Evolutionary conservation across 2,329 filamentous ascomycete species (phyloP), one percentile per base, ranked within the genome.

Genomic region (Chrysosporium queenslandicum): DNA sequence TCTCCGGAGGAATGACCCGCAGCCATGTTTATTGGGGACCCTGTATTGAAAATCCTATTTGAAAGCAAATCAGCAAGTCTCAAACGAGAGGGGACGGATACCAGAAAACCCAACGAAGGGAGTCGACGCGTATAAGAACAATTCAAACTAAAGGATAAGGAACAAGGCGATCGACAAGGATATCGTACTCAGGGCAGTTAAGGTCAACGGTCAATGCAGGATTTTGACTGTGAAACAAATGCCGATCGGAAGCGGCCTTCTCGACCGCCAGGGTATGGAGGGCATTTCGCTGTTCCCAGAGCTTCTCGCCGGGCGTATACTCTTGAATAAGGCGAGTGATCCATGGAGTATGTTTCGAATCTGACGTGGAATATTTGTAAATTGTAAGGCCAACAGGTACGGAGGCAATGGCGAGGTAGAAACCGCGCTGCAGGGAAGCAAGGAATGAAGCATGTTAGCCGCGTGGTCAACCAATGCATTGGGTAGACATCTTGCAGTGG

Each of bases 101-200:
- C 64, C 59, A 52, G 8, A 46, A 43, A 36, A 16, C n/a, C 4
- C 11, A 36, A 36, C 20, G 50, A 20, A 30, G 37, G 14, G n/a
- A 32, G 41, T 40, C 36, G 42, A 36, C 46, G 21, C 8, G 43
- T 29, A 32, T n/a, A 12, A 50, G 30, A 14, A 20, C 18, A 41
- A 37, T 20, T 11, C 4, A 14, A 41, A 32, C n/a, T 34, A 11
- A 34, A 34, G 14, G 14, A 4, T 7, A 51, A 8, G 52, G 43
- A 46, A 45, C 21, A 40, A 23, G 7, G 27, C 20, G 5, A 51
- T 27, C 40, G 25, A 36, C 36, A 23, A 45, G 46, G 20, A 49
- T 37, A 50, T 77, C 81, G 56, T 77, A 86, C 82, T 86, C 82
- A 30, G 78, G 80, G 60, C 77, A 81, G 63, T 69, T 77, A 66